Evolutionary conservation across 1,284 basidiomycete genomes (phyloP).

Genomic region (Blastosporella zonata): DNA sequence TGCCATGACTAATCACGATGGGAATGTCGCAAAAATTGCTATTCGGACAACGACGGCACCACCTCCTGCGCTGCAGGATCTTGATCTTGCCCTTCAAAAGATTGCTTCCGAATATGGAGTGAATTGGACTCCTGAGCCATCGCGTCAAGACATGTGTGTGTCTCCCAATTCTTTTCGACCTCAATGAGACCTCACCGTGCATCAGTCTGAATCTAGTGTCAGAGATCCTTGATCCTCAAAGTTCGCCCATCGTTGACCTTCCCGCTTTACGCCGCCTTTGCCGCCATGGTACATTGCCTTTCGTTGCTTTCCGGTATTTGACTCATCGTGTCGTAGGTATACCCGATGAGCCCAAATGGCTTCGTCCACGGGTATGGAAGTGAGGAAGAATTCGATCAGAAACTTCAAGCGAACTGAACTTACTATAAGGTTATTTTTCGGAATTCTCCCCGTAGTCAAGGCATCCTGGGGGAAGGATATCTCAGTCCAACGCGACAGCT

Average conservation of each 20-base stretch:
- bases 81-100: slow-evolving; percentile 53
- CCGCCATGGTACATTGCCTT: slow-evolving; percentile 45
- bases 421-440: slow-evolving; percentile 53
- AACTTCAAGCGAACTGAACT: slow-evolving; percentile 6
- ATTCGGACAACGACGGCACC: slow-evolving; percentile 48
- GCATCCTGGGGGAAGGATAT: slow-evolving; percentile 55
- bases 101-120: slow-evolving; percentile 54
- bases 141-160: slow-evolving; percentile 66
- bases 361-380: slow-evolving; percentile 74
- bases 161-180: slow-evolving; percentile 10
- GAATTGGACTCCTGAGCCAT: slow-evolving; percentile 61
- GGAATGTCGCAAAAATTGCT: slow-evolving; percentile 55
- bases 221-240: slow-evolving; percentile 52
- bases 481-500: slow-evolving; percentile 59
- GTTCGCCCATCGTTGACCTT: slow-evolving; percentile 55
- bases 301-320: neutral
- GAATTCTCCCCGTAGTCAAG: slow-evolving; percentile 56
- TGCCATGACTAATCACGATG: slow-evolving; percentile 48
- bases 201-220: slow-evolving; percentile 52
- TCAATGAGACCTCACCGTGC: slow-evolving; percentile 12
- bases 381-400: slow-evolving; percentile 31
- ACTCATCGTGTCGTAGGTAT: slow-evolving; percentile 44
- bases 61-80: slow-evolving; percentile 50
- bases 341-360: slow-evolving; percentile 67
- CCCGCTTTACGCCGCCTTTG: slow-evolving; percentile 52